phyloP scores from a whole-genome alignment of 805 yeast genomes.

The Kodamaea jinghongensis region DNA sequence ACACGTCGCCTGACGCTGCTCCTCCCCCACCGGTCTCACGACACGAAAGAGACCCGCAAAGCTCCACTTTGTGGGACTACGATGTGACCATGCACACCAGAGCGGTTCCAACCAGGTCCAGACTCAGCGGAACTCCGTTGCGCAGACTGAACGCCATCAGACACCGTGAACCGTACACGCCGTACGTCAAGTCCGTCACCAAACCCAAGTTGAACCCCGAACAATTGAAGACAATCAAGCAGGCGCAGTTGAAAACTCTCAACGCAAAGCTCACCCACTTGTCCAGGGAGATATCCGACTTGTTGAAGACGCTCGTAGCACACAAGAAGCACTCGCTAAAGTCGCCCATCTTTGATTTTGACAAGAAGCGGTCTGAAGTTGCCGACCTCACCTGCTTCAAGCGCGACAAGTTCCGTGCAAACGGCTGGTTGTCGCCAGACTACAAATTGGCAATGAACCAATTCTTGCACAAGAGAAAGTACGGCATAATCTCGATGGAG shows the following conservation, averaged over 20 bases:
- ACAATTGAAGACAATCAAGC: constrained; percentile 4
- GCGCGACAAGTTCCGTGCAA: constrained; percentile 4
- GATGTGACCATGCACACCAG: too few relatives aligned
- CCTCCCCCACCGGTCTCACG: constrained; percentile 11
- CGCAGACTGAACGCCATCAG: constrained; percentile 35
- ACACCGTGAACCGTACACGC: constrained; percentile 2
- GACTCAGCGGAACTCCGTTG: constrained; percentile 21
- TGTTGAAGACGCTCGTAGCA: not conserved
- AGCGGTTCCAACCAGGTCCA: not conserved
- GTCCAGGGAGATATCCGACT: constrained; percentile 3
- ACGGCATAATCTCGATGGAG: not conserved
- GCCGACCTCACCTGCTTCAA: constrained; percentile 3
- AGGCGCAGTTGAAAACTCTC: constrained; percentile 1
- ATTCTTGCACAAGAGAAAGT: constrained; percentile 3
- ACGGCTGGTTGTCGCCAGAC: constrained; percentile 6
- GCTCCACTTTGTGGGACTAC: constrained; percentile 8
- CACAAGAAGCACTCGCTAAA: not conserved
- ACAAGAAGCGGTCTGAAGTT: constrained; percentile 3
- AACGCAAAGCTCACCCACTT: not conserved
- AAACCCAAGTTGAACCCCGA: constrained; percentile 3
- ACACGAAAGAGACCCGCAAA: too few relatives aligned
- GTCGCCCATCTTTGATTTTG: constrained; percentile 6
- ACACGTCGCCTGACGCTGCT: not conserved
- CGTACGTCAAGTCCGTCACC: not conserved
- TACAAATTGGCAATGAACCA: constrained; percentile 8